Evolutionary conservation across 306 rosid genomes (phyloP), one percentile per base, ranked within the genome.

Genomic region (Astragalus membranaceus): DNA sequence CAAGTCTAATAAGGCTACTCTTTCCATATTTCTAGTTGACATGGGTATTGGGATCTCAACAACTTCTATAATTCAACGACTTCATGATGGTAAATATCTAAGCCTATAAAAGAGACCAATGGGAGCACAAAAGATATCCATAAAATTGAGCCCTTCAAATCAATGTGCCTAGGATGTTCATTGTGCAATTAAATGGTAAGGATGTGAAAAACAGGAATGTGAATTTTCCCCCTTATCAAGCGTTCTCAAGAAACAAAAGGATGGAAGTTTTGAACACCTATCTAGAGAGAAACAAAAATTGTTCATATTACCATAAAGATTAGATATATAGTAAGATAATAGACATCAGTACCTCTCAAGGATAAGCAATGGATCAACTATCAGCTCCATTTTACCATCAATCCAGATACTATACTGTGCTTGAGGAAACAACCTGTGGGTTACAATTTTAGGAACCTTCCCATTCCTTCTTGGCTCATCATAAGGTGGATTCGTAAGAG

Each of bases 401-500:
- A 94, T 89, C 99, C 99, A 94, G 62, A 94, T 91, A 80, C 97
- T 91, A 76, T 94, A 91, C 67, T 83, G 99, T 55, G 97, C 90
- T 61, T 87, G 85, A 74, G 98, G 96, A 83, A 85, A 93, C 61
- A 93, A 68, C 50, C 96, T 85, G 78, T 93, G 98, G 46, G 93
- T 91, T 85, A 93, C 20, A 62, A 93, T 93, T 83, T 93, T 93
- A 8, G 98, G 97, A 76, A 94, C 96, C 81, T 91, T 94, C 69
- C 97, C 99, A 67, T 94, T 94, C 79, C 99, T 81, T 74, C 99
- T 89, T 62, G 99, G 99, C 75, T 94, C 99, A 82, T 94, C 99
- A 77, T 94, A 91, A 64, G 99, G 99, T 4, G 85, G 91, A 80
- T 86, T 72, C 80, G 87, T 88, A 23, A 94, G 80, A 50, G 83